These are phyloP conservation scores for Aquilaria yunnanensis DNA, from an alignment of 345 rosid genomes.

Conservation along the genomic window DNA sequence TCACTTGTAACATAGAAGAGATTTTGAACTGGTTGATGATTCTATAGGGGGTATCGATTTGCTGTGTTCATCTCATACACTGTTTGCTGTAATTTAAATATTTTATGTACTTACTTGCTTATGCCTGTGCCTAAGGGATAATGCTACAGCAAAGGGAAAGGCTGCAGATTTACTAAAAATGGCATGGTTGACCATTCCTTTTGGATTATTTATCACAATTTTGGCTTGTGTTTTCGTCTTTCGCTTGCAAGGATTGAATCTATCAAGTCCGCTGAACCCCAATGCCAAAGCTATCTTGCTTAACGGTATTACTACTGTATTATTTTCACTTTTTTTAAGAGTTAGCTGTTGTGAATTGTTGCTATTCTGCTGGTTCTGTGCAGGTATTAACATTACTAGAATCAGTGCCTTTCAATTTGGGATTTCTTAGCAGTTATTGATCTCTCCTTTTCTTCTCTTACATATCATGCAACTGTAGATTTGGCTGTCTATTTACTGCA, in stretches of 20 bases:
- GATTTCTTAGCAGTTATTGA: too few species aligned
- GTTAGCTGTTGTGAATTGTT: too few species aligned
- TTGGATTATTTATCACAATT: constrained; percentile 52
- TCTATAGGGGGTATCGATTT: too few species aligned
- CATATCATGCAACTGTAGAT: not conserved
- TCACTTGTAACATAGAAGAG: too few species aligned
- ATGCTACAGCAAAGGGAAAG: constrained; percentile 32
- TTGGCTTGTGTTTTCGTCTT: constrained; percentile 50
- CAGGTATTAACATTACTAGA: too few species aligned
- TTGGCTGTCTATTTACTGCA: not conserved
- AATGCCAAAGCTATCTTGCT: constrained; percentile 78
- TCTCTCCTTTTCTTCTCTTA: too few species aligned
- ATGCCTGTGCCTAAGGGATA: constrained; percentile 39
- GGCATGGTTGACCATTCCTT: constrained; percentile 79
- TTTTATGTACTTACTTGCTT: not conserved
- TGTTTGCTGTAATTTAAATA: not conserved
- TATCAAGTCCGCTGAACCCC: constrained; percentile 42
- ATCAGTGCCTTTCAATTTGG: too few species aligned
- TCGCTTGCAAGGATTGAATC: constrained; percentile 79
- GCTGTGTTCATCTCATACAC: too few species aligned
- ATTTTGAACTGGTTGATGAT: too few species aligned
- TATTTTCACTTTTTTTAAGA: not conserved
- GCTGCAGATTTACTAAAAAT: constrained; percentile 55
- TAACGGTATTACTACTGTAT: constrained; percentile 45
- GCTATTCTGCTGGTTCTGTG: too few species aligned